Percentiles rank a stretch among this genome's conserved stretches.
phyloP scores from a whole-genome alignment of 352 stramenopile species.

The Phytophthora brassicae region DNA sequence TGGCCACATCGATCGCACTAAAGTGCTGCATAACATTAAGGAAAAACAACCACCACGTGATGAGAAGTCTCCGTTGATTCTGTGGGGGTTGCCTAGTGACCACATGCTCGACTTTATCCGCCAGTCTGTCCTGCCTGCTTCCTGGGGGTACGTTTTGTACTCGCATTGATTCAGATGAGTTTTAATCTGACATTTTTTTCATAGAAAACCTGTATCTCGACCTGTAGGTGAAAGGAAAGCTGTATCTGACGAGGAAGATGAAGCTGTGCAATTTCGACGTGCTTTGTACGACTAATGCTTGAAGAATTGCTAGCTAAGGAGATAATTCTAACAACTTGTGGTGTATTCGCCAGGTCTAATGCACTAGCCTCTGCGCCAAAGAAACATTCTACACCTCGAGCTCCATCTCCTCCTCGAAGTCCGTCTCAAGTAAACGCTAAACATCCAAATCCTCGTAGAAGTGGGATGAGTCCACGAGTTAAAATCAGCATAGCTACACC shows the following conservation, averaged over 20 bases:
- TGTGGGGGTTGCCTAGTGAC: conserved; percentile 69
- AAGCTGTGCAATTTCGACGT: conserved; percentile 15
- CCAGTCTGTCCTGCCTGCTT: conserved; percentile 68
- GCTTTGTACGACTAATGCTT: conserved; percentile 12
- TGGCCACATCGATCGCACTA: conserved; percentile 47
- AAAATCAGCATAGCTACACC: conserved; percentile 2
- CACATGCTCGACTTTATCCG: conserved; percentile 80
- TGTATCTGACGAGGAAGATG: conserved; percentile 24
- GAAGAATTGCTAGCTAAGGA: background rate
- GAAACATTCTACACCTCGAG: conserved; percentile 21
- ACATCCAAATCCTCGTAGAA: conserved; percentile 11
- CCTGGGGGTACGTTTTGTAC: conserved; percentile 52
- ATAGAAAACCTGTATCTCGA: conserved; percentile 28
- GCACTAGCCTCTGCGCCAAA: conserved; percentile 15
- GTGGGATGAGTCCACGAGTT: conserved; percentile 12
- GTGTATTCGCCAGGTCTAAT: conserved; percentile 14
- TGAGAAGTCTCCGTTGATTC: conserved; percentile 40
- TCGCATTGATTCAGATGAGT: background rate
- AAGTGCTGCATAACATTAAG: conserved; percentile 46
- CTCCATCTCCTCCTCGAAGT: conserved; percentile 19
- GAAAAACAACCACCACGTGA: background rate
- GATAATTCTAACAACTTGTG: background rate
- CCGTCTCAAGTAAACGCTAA: conserved; percentile 9
- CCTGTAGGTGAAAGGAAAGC: conserved; percentile 51
- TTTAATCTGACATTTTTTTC: background rate